A percentile compares a stretch with the other conserved stretches of the same genome.
phyloP scores from a whole-genome alignment of 768 basidiomycete genomes.

The Suillus placidus region DNA sequence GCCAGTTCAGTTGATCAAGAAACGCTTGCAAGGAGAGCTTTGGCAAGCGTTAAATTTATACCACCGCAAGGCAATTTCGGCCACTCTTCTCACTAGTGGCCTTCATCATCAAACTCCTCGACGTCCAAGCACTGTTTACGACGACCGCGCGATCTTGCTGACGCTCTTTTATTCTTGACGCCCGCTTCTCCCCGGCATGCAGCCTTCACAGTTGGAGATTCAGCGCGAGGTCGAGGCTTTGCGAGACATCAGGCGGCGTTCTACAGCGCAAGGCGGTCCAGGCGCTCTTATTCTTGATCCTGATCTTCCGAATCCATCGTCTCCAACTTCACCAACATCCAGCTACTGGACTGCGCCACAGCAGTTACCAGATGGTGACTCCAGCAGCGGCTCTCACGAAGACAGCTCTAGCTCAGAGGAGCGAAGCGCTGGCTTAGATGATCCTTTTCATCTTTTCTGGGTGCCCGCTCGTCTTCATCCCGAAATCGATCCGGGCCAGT shows the following conservation, averaged over 20 bases:
- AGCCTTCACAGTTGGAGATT: conserved; percentile 84
- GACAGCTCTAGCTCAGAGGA: conserved; percentile 41
- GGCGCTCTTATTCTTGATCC: conserved; percentile 87
- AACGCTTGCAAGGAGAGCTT: conserved; percentile 1
- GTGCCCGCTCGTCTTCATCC: conserved; percentile 96
- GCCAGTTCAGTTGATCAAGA: conserved; percentile 3
- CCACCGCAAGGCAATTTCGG: conserved; percentile 7
- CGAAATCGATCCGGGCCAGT: conserved; percentile 96
- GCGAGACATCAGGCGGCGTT: conserved; percentile 82
- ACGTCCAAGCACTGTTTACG: conserved; percentile 17
- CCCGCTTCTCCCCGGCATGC: conserved; percentile 41
- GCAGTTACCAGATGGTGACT: conserved; percentile 47
- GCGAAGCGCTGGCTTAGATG: conserved; percentile 49
- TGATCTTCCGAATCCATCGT: conserved; percentile 80
- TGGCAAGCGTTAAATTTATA: conserved; percentile 6
- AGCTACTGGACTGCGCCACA: conserved; percentile 50
- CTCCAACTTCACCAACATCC: conserved; percentile 59
- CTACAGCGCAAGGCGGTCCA: conserved; percentile 70
- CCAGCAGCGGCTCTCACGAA: conserved; percentile 44
- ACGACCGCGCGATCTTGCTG: conserved; percentile 13
- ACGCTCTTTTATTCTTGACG: conserved; percentile 16
- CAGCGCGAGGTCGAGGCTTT: conserved; percentile 85
- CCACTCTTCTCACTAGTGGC: conserved; percentile 9
- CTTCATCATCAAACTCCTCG: conserved; percentile 10
- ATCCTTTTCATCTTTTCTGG: conserved; percentile 96